Conservation (phyloP, 1,139 yeast species). For the Yamadazyma friedrichii region DNA sequence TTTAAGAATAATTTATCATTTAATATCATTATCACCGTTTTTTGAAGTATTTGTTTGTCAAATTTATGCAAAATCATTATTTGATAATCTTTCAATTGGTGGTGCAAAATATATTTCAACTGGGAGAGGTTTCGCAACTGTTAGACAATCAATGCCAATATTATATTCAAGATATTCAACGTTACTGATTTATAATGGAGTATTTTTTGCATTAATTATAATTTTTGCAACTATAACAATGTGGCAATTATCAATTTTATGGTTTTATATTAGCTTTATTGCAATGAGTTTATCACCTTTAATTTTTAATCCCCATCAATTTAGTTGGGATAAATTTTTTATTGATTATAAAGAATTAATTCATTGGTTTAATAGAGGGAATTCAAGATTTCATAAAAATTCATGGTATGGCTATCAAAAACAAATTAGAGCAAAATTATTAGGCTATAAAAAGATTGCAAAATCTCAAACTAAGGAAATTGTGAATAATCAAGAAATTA, state of each 20-base stretch:
- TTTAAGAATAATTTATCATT: constrained; percentile 59
- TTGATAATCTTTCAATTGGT: constrained; percentile 70
- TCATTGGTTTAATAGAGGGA: constrained; percentile 71
- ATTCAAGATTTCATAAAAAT: constrained; percentile 41
- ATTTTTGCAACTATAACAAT: constrained; percentile 64
- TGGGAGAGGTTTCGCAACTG: constrained; percentile 82
- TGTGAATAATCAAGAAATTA: constrained; percentile 6
- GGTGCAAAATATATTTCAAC: constrained; percentile 85
- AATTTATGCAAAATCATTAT: constrained; percentile 69
- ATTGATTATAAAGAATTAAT: constrained; percentile 67
- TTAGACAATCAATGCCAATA: constrained; percentile 56
- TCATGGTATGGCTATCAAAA: constrained; percentile 67
- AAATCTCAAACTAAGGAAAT: background rate
- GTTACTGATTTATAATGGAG: constrained; percentile 66
- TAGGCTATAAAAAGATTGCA: constrained; percentile 57
- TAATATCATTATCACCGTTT: constrained; percentile 72
- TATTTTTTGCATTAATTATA: constrained; percentile 53
- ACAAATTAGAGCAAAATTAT: constrained; percentile 52
- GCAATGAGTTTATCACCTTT: constrained; percentile 79
- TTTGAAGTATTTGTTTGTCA: constrained; percentile 90
- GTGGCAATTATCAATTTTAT: constrained; percentile 75
- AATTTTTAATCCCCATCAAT: constrained; percentile 85
- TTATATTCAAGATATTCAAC: constrained; percentile 66
- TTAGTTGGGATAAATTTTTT: constrained; percentile 65
- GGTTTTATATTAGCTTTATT: constrained; percentile 80